phyloP scores from a whole-genome alignment of 148 eudicot genomes.

The Amaranthus cruentus region DNA sequence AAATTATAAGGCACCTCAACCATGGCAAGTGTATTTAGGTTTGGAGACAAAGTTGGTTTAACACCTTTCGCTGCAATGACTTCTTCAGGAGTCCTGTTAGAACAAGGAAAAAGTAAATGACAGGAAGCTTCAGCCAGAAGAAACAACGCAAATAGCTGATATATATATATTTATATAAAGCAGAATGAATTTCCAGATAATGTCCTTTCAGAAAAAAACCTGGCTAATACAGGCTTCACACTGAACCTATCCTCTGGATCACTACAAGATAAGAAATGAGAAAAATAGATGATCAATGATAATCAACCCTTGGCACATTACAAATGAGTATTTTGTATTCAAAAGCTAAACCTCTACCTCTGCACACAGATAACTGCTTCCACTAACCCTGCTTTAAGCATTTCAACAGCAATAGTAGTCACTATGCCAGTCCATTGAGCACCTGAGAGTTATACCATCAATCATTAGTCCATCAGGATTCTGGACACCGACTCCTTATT shows the following conservation, averaged over 20 bases:
- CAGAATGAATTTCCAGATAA: background rate
- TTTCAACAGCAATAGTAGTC: slow-evolving; percentile 93
- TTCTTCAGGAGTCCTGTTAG: slow-evolving; percentile 91
- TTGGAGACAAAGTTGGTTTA: slow-evolving; percentile 95
- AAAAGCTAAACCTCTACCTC: slow-evolving; percentile 42
- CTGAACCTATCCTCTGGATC: slow-evolving; percentile 89
- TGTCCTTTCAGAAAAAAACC: slow-evolving; percentile 36
- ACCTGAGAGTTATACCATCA: slow-evolving; percentile 33
- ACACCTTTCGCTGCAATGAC: slow-evolving; percentile 96
- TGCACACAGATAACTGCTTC: slow-evolving; percentile 99
- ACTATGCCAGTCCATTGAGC: slow-evolving; percentile 99
- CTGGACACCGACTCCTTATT: background rate
- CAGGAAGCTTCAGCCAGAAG: background rate
- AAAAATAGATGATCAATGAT: slow-evolving; percentile 8
- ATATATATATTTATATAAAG: background rate
- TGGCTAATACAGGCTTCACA: slow-evolving; percentile 89
- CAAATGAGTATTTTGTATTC: background rate
- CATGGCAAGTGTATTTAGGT: slow-evolving; percentile 84
- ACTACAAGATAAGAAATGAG: slow-evolving; percentile 34
- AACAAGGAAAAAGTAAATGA: slow-evolving; percentile 2
- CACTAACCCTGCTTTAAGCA: slow-evolving; percentile 84
- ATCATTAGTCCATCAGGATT: slow-evolving; percentile 7
- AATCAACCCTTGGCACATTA: background rate
- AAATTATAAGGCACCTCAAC: slow-evolving; percentile 64
- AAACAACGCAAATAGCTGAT: background rate